Evolutionary conservation across 2,329 filamentous ascomycete genomes (phyloP).

Genomic region (Helminthosporium solani): DNA sequence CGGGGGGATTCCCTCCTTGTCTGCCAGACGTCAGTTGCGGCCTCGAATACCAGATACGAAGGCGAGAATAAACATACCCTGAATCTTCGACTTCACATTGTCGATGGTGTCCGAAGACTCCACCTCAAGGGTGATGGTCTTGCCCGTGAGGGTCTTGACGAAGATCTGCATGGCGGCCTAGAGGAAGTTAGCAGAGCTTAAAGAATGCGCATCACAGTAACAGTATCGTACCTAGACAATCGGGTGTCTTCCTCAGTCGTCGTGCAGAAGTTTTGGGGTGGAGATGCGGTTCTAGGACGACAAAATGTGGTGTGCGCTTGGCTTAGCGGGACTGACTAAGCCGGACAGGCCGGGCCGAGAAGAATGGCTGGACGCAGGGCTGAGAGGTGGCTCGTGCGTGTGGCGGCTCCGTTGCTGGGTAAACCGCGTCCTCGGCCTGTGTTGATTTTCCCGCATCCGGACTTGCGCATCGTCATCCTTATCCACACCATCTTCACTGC

Average conservation of each 20-base stretch:
- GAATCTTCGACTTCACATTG: slow-evolving; percentile 99
- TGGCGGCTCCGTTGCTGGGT: slow-evolving; percentile 29
- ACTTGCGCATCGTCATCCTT: slow-evolving; percentile 30
- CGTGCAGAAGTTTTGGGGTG: slow-evolving; percentile 37
- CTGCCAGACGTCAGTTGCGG: slow-evolving; percentile 55
- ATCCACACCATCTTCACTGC: slow-evolving; percentile 21
- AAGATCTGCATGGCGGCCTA: slow-evolving; percentile 52
- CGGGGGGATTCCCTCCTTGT: slow-evolving; percentile 99
- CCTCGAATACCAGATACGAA: not conserved
- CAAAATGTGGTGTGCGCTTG: slow-evolving; percentile 28
- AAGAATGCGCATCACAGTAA: slow-evolving; percentile 3
- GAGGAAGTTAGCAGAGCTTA: slow-evolving; percentile 15
- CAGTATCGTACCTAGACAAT: slow-evolving; percentile 56
- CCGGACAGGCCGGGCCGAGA: not conserved
- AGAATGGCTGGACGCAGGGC: not conserved
- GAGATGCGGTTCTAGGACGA: slow-evolving; percentile 15
- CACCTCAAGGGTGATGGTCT: slow-evolving; percentile 99
- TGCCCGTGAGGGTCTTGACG: slow-evolving; percentile 82
- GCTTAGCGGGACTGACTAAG: slow-evolving; percentile 15
- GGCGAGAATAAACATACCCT: slow-evolving; percentile 52
- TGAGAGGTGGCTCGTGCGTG: not conserved
- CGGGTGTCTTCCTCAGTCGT: slow-evolving; percentile 62
- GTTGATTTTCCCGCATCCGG: slow-evolving; percentile 29
- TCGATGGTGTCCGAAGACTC: slow-evolving; percentile 99
- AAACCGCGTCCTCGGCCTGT: slow-evolving; percentile 23